Conservation (phyloP, 169 alveolate genomes). For the Plasmodium falciparum region DNA sequence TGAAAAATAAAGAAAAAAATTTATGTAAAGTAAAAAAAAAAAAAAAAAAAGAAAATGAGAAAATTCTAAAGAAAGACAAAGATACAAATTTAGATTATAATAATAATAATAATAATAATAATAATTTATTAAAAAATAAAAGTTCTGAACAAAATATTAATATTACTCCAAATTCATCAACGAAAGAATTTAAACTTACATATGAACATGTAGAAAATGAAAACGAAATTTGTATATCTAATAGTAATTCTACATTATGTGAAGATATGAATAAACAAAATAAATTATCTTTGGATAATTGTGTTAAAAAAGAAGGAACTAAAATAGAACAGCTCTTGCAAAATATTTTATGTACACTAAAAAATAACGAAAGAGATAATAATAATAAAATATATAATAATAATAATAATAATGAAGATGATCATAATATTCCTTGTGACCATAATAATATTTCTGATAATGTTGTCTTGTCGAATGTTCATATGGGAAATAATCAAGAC, state of each 20-base stretch:
- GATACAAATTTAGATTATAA: background rate
- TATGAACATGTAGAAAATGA: background rate
- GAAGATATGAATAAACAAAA: background rate
- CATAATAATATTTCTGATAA: background rate
- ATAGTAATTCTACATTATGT: background rate
- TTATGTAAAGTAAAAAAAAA: background rate
- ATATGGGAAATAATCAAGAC: background rate
- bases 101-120: background rate
- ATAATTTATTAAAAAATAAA: background rate
- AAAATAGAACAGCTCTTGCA: conserved; percentile 10
- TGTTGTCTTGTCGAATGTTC: background rate
- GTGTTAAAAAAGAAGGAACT: background rate
- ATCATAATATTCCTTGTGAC: background rate
- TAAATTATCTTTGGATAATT: background rate
- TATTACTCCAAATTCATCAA: background rate
- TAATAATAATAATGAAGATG: background rate
- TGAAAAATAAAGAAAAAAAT: background rate
- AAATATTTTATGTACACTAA: background rate
- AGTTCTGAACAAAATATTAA: background rate
- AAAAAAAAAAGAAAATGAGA: too few species aligned
- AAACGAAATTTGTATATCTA: background rate
- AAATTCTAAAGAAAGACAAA: background rate
- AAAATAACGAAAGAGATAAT: background rate
- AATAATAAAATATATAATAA: background rate
- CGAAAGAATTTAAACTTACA: background rate